Evolutionary conservation across 148 eudicot genomes (phyloP), one percentile per base, ranked within the genome.

Genomic region (Pharnaceum exiguum): DNA sequence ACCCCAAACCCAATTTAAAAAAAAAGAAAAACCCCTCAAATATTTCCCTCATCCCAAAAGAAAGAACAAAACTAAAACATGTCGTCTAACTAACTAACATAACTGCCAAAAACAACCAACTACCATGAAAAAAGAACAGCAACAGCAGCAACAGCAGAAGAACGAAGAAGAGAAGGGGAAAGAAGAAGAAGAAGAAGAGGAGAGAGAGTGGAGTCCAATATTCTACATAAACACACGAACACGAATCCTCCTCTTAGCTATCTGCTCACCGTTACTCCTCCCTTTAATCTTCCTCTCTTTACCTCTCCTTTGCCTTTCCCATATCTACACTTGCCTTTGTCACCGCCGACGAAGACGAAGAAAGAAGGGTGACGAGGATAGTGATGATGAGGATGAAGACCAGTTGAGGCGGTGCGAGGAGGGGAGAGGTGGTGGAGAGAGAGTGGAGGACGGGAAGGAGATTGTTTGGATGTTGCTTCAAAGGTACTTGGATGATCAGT

Each of bases 401-500:
- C n/a, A n/a, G 15, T 6, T 61, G 3, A 55, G 73, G 42, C 67
- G 62, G 33, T 60, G 73, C 42, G 73, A 61, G 46, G 72, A 68
- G 15, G 73, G 55, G 3, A 35, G 59, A 17, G 25, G 31, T 18
- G 45, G 35, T 29, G 53, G 15, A 7, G 67, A 29, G 2, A 43
- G 12, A 1, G 49, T 37, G 2, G 73, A 46, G 12, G 52, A 36
- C 27, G 77, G 51, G 32, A 48, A 42, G 57, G 80, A 59, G 39
- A 51, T 60, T 15, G 74, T 75, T 18, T 61, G 68, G 69, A 49
- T 67, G 32, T 50, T 76, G 78, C 30, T 82, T 71, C 80, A 78
- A 56, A 72, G 86, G 65, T 82, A 82, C 33, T 44, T 82, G 64
- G 81, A 82, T 8, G 83, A 82, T 75, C 86, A 82, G 49, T 68